phyloP scores from a whole-genome alignment of 179 eudicot genomes.

The Heliamphora pulchella region DNA sequence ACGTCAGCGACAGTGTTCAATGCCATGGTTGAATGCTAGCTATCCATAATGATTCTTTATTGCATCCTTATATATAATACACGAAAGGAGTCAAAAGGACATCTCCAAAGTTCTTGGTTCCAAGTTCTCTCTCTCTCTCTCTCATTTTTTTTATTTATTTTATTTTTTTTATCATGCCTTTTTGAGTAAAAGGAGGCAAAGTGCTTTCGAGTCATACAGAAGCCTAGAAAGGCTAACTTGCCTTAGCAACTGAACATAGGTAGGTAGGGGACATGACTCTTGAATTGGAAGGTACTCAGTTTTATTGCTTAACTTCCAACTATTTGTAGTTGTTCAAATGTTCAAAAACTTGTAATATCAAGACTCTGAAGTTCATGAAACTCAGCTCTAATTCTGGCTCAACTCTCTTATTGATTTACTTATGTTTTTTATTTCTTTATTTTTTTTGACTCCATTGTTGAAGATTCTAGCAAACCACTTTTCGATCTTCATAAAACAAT shows the following conservation, averaged over 20 bases:
- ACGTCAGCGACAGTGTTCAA: too few relatives aligned
- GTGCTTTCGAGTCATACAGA: background rate
- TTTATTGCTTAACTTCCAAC: background rate
- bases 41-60: background rate
- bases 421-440: too few relatives aligned
- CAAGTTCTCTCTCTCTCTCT: background rate
- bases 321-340: background rate
- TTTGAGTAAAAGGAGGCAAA: background rate
- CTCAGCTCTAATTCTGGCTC: background rate
- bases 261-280: background rate
- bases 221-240: background rate
- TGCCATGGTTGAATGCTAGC: background rate
- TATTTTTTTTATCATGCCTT: background rate
- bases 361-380: background rate
- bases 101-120: background rate
- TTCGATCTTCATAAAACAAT: too few relatives aligned
- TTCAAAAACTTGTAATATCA: background rate
- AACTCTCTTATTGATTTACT: background rate
- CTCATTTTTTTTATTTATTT: background rate
- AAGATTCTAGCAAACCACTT: too few relatives aligned
- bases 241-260: background rate
- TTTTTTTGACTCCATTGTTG: too few relatives aligned
- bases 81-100: background rate
- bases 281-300: background rate
- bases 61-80: background rate